Evolutionary conservation across 345 rosid species (phyloP), one percentile per base, ranked within the genome.

Genomic region (Brassica rapa): DNA sequence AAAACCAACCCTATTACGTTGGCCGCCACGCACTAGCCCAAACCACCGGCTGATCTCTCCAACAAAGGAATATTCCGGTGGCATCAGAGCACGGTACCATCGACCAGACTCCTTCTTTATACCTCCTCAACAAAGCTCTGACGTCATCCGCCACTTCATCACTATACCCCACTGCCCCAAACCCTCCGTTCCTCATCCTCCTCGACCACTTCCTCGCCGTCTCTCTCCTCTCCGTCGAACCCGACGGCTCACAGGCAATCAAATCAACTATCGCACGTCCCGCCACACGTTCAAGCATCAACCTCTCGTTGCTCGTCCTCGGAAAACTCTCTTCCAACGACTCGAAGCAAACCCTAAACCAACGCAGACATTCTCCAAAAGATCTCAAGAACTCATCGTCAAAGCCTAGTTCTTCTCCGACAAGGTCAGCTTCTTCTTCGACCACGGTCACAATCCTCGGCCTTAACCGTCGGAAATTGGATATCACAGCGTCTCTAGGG

Each of bases 21-120:
- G 99, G 93, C 81, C 91, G 80, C 98, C 99, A 95, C 68, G 99
- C 92, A 83, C 98, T 89, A 29, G 96, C 91, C 99, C 99, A 95
- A 59, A 92, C 94, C 75, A 95, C 97, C 84, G 89, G 93, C 84
- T 91, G 95, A 23, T 95, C 97, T 85, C 90, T 91, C 96, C 97
- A 95, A 46, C 91, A 83, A 75, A 95, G 85, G 93, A 91, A 95
- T 81, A 92, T 91, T 79, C 99, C 99, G 77, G 86, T 91, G 46
- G 85, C 89, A 51, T 86, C 94, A 33, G 85, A 64, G 37, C 89
- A 78, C 80, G 76, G 94, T 70, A 86, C 82, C 98, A 91, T 89
- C 46, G 93, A 82, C 97, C 98, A 94, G 59, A 77, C 78, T 1
- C 98, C 97, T 68, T 94, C 98, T 85, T 85, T 89, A 67, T 94